A percentile compares a stretch with the other conserved stretches of the same genome.
phyloP scores from a whole-genome alignment of 805 yeast genomes.

The Metahyphopichia silvanorum region DNA sequence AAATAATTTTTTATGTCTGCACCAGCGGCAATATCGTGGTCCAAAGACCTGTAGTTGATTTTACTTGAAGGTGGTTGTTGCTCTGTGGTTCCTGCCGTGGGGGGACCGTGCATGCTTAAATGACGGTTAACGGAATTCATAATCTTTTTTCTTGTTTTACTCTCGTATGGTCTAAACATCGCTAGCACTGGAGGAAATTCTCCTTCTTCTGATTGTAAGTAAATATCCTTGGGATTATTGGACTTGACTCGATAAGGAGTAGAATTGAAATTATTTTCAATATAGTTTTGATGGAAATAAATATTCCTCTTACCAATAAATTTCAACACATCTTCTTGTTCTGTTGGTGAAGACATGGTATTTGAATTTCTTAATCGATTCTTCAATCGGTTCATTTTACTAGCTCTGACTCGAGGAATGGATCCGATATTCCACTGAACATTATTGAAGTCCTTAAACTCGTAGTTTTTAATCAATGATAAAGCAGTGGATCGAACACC shows the following conservation, averaged over 20 bases:
- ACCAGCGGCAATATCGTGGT: slow-evolving; percentile 21
- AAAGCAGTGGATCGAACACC: slow-evolving; percentile 5
- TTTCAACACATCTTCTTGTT: slow-evolving; percentile 15
- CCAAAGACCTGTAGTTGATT: slow-evolving; percentile 10
- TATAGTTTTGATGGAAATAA: slow-evolving; percentile 35
- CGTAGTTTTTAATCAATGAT: slow-evolving; percentile 21
- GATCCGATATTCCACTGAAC: slow-evolving; percentile 42
- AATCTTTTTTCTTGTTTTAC: slow-evolving; percentile 33
- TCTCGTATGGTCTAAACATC: slow-evolving; percentile 40
- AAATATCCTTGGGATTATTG: slow-evolving; percentile 22
- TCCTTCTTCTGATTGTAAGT: slow-evolving; percentile 15
- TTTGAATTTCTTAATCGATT: slow-evolving; percentile 11
- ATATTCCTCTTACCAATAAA: slow-evolving; percentile 32
- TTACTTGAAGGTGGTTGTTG: slow-evolving; percentile 3
- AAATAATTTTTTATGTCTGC: slow-evolving; percentile 29
- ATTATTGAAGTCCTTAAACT: slow-evolving; percentile 20
- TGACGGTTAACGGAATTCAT: slow-evolving; percentile 28
- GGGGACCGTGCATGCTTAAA: slow-evolving; percentile 3
- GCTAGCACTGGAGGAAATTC: slow-evolving; percentile 29
- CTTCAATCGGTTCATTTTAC: slow-evolving; percentile 21
- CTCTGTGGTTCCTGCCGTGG: slow-evolving; percentile 4
- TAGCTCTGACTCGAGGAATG: slow-evolving; percentile 37
- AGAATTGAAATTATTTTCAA: slow-evolving; percentile 11
- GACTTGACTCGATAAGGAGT: slow-evolving; percentile 4
- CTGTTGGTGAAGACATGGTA: slow-evolving; percentile 1